phyloP scores from a whole-genome alignment of 257 asterid genomes.

The Plantago ovata region DNA sequence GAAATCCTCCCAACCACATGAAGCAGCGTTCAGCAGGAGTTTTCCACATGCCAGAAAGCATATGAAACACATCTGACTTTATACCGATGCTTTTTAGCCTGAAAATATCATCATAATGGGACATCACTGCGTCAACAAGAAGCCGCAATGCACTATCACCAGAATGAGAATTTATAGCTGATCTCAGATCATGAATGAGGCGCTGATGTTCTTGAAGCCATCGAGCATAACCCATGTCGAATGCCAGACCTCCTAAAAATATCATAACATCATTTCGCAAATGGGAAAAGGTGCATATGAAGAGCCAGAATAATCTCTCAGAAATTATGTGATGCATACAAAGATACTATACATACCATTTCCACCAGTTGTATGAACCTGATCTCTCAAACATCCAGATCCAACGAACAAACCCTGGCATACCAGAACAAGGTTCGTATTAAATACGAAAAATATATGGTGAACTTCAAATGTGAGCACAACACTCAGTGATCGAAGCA shows the following conservation, averaged over 20 bases:
- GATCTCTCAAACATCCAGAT: slow-evolving; percentile 36
- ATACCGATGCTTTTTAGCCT: slow-evolving; percentile 32
- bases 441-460: too few relatives aligned
- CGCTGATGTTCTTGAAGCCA: slow-evolving; percentile 38
- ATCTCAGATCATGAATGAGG: slow-evolving; percentile 17
- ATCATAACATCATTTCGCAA: neutral
- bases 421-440: too few relatives aligned
- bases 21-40: slow-evolving; percentile 64
- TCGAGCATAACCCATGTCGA: slow-evolving; percentile 30
- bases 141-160: slow-evolving; percentile 22
- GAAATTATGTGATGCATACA: slow-evolving; percentile 25
- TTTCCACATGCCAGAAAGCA: slow-evolving; percentile 54
- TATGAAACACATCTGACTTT: slow-evolving; percentile 36
- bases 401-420: slow-evolving; percentile 37
- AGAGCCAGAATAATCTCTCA: too few relatives aligned
- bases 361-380: slow-evolving; percentile 33
- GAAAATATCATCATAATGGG: slow-evolving; percentile 16
- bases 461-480: too few relatives aligned
- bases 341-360: slow-evolving; percentile 54
- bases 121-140: slow-evolving; percentile 19
- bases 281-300: neutral
- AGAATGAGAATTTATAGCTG: neutral
- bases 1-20: slow-evolving; percentile 60
- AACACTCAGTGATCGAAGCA: too few relatives aligned
- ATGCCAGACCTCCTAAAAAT: slow-evolving; percentile 25